phyloP scores from a whole-genome alignment of 495 filamentous ascomycete genomes.

The Xylaria telfairii region DNA sequence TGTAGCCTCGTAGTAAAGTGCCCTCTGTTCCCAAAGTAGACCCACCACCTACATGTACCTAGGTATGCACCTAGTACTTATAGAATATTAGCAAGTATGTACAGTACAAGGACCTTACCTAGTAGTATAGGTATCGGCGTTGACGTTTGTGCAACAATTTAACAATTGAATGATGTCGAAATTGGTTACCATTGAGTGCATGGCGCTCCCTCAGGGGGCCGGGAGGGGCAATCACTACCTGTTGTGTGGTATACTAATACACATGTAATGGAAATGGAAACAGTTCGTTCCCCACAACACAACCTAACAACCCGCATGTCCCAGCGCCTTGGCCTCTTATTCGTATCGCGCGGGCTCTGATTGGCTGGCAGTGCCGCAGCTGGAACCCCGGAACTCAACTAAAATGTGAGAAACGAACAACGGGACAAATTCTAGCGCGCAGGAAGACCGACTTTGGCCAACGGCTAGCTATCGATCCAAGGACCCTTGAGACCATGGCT shows the following conservation, averaged over 20 bases:
- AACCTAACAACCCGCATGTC: not conserved
- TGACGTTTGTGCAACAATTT: not conserved
- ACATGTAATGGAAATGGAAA: too few species aligned
- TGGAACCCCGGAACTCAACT: not conserved
- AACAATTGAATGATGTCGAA: not conserved
- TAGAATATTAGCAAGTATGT: too few species aligned
- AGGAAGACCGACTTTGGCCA: not conserved
- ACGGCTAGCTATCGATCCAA: constrained; percentile 18
- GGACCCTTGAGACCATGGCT: constrained; percentile 15
- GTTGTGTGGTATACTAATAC: not conserved
- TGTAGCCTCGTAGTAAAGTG: too few species aligned
- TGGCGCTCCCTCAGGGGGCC: not conserved
- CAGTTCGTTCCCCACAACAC: constrained; percentile 3
- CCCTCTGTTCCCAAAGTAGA: too few species aligned
- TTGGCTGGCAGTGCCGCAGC: constrained; percentile 3
- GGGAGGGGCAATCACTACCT: not conserved
- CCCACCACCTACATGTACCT: too few species aligned
- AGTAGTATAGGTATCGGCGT: too few species aligned
- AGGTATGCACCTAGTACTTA: too few species aligned
- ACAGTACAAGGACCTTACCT: too few species aligned
- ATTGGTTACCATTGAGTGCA: not conserved
- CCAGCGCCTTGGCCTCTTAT: constrained; percentile 21
- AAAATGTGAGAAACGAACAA: constrained; percentile 8
- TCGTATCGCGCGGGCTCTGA: constrained; percentile 21
- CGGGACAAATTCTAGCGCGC: constrained; percentile 1